Base-by-base conservation (phyloP, 2,329 filamentous ascomycete genomes). In the Bipolaris victoriae region DNA sequence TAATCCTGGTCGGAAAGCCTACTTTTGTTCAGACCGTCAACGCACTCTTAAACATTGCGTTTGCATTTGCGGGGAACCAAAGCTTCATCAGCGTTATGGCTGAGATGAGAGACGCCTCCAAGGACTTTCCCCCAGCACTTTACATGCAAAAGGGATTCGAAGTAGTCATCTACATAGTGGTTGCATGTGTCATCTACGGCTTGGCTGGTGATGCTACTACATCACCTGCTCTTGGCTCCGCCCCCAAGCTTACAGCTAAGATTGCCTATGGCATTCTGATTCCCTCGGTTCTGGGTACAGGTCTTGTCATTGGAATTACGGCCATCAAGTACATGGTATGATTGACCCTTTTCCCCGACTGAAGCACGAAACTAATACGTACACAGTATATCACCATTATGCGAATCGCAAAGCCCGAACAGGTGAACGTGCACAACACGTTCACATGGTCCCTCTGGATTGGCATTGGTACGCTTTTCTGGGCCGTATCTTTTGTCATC, bases 271-370 rank as follows among this genome's bases (percentile, higher is more conserved):
- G 86, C 18, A 79, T 90, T 53, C 87, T 88, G 1, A 81, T 88
- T 4, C 88, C 88, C 18, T 90, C 89, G 1, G 90, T 90, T 52
- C 79, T 90, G 40, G 86, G 90, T 47, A 87, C 88, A 0, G 88
- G 88, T 49, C 87, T 90, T 3, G 88, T 91, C 55, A 88, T 89
- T 67, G 87, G 84, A 13, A 85, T 89, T 62, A 85, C 90, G 1
- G 86, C 86, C 1, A 81, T 82, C 49, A 89, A 88, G 67, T 87
- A 87, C 67, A 79, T 89, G 62, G 48, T 50, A 36, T 10, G 51
- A 18, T 20, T 7, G 10, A 11, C n/a, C 18, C 5, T 2, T 2
- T 11, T 3, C 13, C 16, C 33, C 13, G 3, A 11, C 10, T 24
- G 3, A 13, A 29, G 11, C 11, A 48, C 3, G 16, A 37, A 31